Evolutionary conservation across 108 stramenopile species (phyloP).

Genomic region (Skeletonema tropicum): DNA sequence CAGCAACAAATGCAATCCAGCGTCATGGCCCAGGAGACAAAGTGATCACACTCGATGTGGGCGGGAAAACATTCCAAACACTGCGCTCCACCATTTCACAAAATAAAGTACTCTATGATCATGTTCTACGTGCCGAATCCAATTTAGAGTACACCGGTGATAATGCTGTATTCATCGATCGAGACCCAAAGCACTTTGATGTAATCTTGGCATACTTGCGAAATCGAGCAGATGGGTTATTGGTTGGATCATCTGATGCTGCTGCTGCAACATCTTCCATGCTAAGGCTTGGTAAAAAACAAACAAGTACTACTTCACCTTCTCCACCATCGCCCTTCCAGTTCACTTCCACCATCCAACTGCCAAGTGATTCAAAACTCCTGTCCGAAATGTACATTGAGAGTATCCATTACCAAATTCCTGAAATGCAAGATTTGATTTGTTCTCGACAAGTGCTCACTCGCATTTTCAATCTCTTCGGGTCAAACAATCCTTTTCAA

Average conservation of each 20-base stretch:
- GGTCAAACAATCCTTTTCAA: slow-evolving; percentile 44
- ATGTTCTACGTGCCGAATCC: slow-evolving; percentile 57
- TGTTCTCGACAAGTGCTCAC: slow-evolving; percentile 28
- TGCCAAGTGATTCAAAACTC: slow-evolving; percentile 47
- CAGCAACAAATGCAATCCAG: not conserved
- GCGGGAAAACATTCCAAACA: slow-evolving; percentile 64
- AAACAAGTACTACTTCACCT: not conserved
- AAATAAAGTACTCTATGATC: slow-evolving; percentile 50
- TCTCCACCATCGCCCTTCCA: not conserved
- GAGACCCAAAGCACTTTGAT: slow-evolving; percentile 63
- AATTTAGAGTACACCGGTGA: slow-evolving; percentile 46
- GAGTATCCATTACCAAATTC: slow-evolving; percentile 55
- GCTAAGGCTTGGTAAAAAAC: not conserved
- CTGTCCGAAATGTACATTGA: slow-evolving; percentile 61
- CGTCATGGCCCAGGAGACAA: slow-evolving; percentile 58
- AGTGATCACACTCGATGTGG: slow-evolving; percentile 61
- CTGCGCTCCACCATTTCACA: slow-evolving; percentile 58
- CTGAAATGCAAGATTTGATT: slow-evolving; percentile 43
- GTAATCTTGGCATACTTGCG: slow-evolving; percentile 57
- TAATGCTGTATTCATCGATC: slow-evolving; percentile 57
- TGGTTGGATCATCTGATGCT: slow-evolving; percentile 6
- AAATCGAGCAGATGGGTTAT: slow-evolving; percentile 48
- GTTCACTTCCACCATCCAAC: slow-evolving; percentile 28
- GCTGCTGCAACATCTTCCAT: not conserved
- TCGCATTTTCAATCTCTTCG: slow-evolving; percentile 31